Base-by-base conservation (phyloP, 768 basidiomycete species). In the Pulveroboletus sp. region DNA sequence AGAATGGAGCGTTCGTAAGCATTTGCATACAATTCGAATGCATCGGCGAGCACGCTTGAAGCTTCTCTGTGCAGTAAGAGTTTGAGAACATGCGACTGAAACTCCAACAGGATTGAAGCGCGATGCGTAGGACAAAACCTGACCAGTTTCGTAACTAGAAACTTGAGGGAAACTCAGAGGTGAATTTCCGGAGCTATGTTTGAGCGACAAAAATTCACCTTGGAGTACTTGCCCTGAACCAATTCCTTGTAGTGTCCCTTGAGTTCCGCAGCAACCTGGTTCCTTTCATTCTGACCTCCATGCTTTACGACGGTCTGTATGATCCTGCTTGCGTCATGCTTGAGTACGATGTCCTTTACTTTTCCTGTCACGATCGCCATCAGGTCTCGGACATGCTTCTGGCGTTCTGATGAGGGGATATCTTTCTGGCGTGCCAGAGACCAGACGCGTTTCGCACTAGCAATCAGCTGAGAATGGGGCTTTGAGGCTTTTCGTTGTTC, bases 271-370 rank as follows among this genome's bases (percentile, higher is more conserved):
- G 91, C 93, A 41, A 96, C 78, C 63, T 90, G 85, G 35, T 89
- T 80, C 38, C 92, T 69, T 66, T 94, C 86, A 42, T 64, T 71
- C 62, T 76, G 85, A 17, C 80, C 75, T 4, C 93, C 93, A 51
- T 86, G 81, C 62, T 89, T 93, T 41, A 95, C 86, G 12, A 88
- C 73, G 0, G 82, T 87, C 65, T 89, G 86, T 19, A 89, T 80
- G 52, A 91, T 91, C 55, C 85, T 80, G 60, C 90, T 92, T 8
- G 91, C 92, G 66, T 95, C 92, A 60, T 95, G 93, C 67, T 93
- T 95, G 63, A 90, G 79, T 2, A 89, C 85, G 31, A 95, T 83
- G 27, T 93, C 92, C 51, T 84, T 83, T 37, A 95, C 83, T 56
- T 83, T 82, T 5, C 91, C 92, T 19, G 86, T 80, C 19, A 93